Conservation (phyloP, 2,329 filamentous ascomycete species). For the Sporothrix variecibatus region DNA sequence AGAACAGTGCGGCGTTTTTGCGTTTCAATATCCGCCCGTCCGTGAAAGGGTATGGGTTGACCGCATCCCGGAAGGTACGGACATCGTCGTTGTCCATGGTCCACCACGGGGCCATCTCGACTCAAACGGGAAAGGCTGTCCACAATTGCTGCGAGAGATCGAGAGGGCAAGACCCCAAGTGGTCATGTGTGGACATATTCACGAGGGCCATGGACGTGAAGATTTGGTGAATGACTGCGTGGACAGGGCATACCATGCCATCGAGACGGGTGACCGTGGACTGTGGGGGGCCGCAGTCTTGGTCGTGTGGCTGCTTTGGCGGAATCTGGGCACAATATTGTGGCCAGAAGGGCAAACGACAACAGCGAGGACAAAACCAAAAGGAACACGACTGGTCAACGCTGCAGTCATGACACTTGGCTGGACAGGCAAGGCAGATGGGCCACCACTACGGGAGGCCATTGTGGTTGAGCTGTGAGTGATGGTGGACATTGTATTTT, state of each 20-base stretch:
- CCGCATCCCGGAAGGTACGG: conserved; percentile 14
- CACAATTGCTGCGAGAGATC: conserved; percentile 18
- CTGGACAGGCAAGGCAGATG: not conserved
- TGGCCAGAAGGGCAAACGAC: not conserved
- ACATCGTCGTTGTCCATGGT: conserved; percentile 23
- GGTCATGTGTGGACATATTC: conserved; percentile 25
- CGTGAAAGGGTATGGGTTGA: conserved; percentile 7
- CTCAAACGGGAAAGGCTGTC: conserved; percentile 21
- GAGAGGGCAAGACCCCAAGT: not conserved
- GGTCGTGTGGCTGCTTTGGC: not conserved
- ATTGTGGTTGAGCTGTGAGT: not conserved
- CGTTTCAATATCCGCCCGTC: conserved; percentile 34
- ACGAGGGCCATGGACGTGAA: conserved; percentile 16
- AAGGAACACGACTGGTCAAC: not conserved
- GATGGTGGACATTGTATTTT: too few relatives aligned
- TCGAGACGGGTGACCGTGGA: not conserved
- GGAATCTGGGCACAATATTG: not conserved
- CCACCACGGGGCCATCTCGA: conserved; percentile 22
- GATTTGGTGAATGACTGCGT: conserved; percentile 14
- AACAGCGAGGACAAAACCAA: not conserved
- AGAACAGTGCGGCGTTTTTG: conserved; percentile 31
- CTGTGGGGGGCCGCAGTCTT: not conserved
- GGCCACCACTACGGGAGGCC: not conserved
- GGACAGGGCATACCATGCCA: not conserved
- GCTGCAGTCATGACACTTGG: not conserved